phyloP scores from a whole-genome alignment of 2,329 filamentous ascomycete genomes.

The Hymenoscyphus repandus region DNA sequence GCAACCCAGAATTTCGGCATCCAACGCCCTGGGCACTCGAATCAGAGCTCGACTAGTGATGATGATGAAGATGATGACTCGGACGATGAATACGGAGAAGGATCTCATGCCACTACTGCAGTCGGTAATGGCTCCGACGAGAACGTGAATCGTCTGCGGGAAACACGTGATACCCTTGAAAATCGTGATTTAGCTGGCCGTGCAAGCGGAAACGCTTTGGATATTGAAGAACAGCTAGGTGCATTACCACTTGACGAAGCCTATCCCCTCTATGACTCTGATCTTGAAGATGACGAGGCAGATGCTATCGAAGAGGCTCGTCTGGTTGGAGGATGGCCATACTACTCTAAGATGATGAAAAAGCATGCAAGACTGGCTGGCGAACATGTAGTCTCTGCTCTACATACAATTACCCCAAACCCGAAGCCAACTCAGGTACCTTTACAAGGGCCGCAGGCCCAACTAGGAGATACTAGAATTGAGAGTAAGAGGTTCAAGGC shows the following conservation, averaged over 20 bases:
- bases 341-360: slow-evolving; percentile 57
- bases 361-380: slow-evolving; percentile 24
- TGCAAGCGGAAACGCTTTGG: slow-evolving; percentile 43
- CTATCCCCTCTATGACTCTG: slow-evolving; percentile 86
- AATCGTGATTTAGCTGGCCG: slow-evolving; percentile 20
- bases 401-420: slow-evolving; percentile 15
- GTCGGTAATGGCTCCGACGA: slow-evolving; percentile 18
- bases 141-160: slow-evolving; percentile 16
- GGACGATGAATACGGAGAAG: slow-evolving; percentile 46
- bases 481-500: slow-evolving; percentile 61
- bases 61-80: slow-evolving; percentile 66
- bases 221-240: slow-evolving; percentile 79
- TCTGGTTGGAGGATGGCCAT: slow-evolving; percentile 69
- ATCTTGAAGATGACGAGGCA: slow-evolving; percentile 72
- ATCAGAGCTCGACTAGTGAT: slow-evolving; percentile 71
- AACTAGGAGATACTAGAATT: slow-evolving; percentile 52
- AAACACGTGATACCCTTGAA: slow-evolving; percentile 18
- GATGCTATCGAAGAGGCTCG: slow-evolving; percentile 75
- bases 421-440: slow-evolving; percentile 38
- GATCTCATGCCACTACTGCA: slow-evolving; percentile 8
- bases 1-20: slow-evolving; percentile 87
- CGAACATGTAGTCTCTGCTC: slow-evolving; percentile 10
- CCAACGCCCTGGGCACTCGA: slow-evolving; percentile 68
- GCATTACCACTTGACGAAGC: slow-evolving; percentile 57
- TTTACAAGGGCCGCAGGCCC: slow-evolving; percentile 46